These are phyloP conservation scores for Huntiella decipiens DNA, from an alignment of 2,329 filamentous ascomycete genomes.

Conservation along the genomic window DNA sequence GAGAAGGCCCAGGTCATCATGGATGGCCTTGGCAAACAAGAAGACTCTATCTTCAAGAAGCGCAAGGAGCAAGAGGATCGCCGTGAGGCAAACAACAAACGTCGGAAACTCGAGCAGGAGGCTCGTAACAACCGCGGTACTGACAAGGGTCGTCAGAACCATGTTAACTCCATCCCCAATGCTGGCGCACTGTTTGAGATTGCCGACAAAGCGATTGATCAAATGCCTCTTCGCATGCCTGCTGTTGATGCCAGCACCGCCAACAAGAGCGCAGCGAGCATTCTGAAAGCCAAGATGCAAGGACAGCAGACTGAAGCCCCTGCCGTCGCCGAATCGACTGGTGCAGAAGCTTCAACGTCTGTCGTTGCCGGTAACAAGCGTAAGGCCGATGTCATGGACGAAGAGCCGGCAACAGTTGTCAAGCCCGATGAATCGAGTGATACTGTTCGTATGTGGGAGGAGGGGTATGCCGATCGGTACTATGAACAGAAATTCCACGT, in stretches of 20 bases:
- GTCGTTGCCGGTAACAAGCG: constrained; percentile 38
- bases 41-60: constrained; percentile 80
- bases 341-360: background rate
- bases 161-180: constrained; percentile 10
- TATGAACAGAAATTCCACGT: constrained; percentile 94
- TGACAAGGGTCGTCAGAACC: constrained; percentile 10
- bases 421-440: constrained; percentile 48
- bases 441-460: constrained; percentile 80
- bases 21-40: constrained; percentile 72
- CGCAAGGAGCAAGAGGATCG: constrained; percentile 74
- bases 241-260: constrained; percentile 57
- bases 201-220: constrained; percentile 38
- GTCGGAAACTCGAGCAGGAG: constrained; percentile 54
- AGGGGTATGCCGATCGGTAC: constrained; percentile 86
- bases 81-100: constrained; percentile 58
- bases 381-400: constrained; percentile 53
- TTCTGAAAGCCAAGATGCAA: constrained; percentile 64
- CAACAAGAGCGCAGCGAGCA: constrained; percentile 88
- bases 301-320: constrained; percentile 14
- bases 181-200: constrained; percentile 8
- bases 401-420: constrained; percentile 38
- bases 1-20: constrained; percentile 74
- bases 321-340: background rate
- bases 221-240: constrained; percentile 80
- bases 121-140: constrained; percentile 16